Conservation (phyloP, 2,329 filamentous ascomycete species). For the Ceratocystis harringtonii region DNA sequence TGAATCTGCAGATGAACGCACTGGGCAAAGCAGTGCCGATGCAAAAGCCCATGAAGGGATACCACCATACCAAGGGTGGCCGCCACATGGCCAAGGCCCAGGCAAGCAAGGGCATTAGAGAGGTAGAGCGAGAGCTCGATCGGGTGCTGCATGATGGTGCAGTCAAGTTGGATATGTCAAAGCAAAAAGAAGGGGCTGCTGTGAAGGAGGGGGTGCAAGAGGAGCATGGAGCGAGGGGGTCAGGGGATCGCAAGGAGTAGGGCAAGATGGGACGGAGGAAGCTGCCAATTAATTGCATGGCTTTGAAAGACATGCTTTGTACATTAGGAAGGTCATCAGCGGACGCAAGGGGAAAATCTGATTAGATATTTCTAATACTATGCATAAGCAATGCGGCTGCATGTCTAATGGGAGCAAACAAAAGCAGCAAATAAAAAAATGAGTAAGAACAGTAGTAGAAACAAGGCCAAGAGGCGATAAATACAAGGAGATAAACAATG, state of each 20-base stretch:
- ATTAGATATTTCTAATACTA: not conserved
- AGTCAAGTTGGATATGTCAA: slow-evolving; percentile 2
- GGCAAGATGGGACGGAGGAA: not conserved
- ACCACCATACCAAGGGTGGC: slow-evolving; percentile 16
- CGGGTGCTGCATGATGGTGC: slow-evolving; percentile 13
- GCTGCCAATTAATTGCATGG: slow-evolving; percentile 8
- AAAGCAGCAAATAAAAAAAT: not conserved
- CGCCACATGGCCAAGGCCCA: slow-evolving; percentile 15
- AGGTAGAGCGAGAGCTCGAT: slow-evolving; percentile 11
- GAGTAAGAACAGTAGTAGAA: not conserved
- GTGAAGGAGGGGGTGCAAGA: not conserved
- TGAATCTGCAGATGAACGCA: slow-evolving; percentile 17
- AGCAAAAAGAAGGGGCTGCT: not conserved
- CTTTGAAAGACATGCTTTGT: slow-evolving; percentile 4
- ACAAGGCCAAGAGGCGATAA: not conserved
- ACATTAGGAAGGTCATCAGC: slow-evolving; percentile 8
- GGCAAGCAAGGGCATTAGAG: slow-evolving; percentile 10
- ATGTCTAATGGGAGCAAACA: not conserved
- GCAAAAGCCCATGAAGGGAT: slow-evolving; percentile 17
- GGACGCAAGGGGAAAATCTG: not conserved
- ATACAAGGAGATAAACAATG: too few species aligned
- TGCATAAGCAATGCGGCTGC: not conserved
- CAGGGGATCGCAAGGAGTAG: too few species aligned
- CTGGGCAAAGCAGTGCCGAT: slow-evolving; percentile 15
- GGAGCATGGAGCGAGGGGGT: not conserved